phyloP scores from a whole-genome alignment of 2,329 filamentous ascomycete genomes.

The Diaporthe humulicola region DNA sequence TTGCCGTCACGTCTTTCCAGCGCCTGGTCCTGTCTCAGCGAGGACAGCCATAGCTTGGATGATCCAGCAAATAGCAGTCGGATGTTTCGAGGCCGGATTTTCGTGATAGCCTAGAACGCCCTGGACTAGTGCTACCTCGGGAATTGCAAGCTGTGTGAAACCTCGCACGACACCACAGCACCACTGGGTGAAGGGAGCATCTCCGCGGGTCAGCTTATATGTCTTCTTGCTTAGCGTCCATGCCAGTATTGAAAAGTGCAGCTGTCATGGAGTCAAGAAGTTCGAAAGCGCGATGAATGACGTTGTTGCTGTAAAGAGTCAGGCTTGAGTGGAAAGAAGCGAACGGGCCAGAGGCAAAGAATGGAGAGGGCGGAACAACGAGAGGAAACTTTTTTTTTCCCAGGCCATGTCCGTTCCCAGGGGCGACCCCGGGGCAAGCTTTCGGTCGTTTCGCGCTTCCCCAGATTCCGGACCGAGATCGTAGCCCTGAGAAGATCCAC shows the following conservation, averaged over 20 bases:
- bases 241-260: neutral
- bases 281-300: neutral
- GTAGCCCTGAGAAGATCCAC: conserved; percentile 36
- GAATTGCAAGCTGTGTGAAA: conserved; percentile 1
- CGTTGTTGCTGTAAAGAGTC: neutral
- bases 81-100: neutral
- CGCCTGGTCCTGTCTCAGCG: neutral
- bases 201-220: neutral
- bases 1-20: neutral
- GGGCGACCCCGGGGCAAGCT: conserved; percentile 20
- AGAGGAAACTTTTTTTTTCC: neutral
- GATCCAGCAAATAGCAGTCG: neutral
- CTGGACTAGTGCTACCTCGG: neutral
- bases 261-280: neutral
- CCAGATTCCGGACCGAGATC: conserved; percentile 34
- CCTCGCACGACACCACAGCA: neutral
- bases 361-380: neutral
- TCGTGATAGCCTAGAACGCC: neutral
- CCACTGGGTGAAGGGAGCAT: neutral
- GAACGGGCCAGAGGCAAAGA: neutral
- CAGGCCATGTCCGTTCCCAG: conserved; percentile 4
- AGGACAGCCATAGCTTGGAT: no score
- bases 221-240: neutral
- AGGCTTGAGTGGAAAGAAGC: neutral
- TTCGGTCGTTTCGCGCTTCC: conserved; percentile 31